Evolutionary conservation across 371 early-diverging fungal species (phyloP).

Genomic region (Globomyces sp.): DNA sequence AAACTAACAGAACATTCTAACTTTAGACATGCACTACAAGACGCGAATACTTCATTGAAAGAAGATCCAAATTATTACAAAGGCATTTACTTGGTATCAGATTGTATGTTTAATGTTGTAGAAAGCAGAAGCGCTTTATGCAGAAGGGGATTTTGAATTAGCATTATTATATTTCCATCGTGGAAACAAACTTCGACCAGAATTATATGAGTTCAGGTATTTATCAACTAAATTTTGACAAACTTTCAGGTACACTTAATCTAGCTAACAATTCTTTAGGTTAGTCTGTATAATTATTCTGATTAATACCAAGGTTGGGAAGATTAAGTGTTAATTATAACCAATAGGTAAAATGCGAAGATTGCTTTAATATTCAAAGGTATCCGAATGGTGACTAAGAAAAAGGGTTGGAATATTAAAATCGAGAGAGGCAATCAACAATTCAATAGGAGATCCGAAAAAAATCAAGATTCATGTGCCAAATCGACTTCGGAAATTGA

Average conservation of each 20-base stretch:
- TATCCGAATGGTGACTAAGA: too few species aligned
- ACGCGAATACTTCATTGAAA: slow-evolving; percentile 44
- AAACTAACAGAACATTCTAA: too few species aligned
- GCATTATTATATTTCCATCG: slow-evolving; percentile 54
- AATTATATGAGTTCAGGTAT: slow-evolving; percentile 46
- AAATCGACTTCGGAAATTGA: slow-evolving; percentile 21
- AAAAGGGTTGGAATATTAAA: slow-evolving; percentile 46
- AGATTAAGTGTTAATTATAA: too few species aligned
- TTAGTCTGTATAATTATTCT: too few species aligned
- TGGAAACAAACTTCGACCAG: slow-evolving; percentile 49
- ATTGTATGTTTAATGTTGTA: too few species aligned
- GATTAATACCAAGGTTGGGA: too few species aligned
- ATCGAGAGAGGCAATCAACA: slow-evolving; percentile 54
- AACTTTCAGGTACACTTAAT: slow-evolving; percentile 26
- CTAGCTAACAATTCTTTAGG: too few species aligned
- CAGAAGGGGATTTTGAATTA: slow-evolving; percentile 53
- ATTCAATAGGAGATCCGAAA: slow-evolving; percentile 45
- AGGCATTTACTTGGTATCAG: slow-evolving; percentile 35
- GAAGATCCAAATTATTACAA: slow-evolving; percentile 44
- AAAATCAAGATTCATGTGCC: slow-evolving; percentile 32
- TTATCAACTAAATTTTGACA: too few species aligned
- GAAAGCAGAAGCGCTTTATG: slow-evolving; percentile 55
- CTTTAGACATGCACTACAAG: slow-evolving; percentile 31
- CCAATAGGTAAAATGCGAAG: too few species aligned
- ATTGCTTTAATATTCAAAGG: too few species aligned